A percentile compares a stretch with the other conserved stretches of the same genome.
phyloP scores from a whole-genome alignment of 345 rosid species.

The Citrus trifoliata region DNA sequence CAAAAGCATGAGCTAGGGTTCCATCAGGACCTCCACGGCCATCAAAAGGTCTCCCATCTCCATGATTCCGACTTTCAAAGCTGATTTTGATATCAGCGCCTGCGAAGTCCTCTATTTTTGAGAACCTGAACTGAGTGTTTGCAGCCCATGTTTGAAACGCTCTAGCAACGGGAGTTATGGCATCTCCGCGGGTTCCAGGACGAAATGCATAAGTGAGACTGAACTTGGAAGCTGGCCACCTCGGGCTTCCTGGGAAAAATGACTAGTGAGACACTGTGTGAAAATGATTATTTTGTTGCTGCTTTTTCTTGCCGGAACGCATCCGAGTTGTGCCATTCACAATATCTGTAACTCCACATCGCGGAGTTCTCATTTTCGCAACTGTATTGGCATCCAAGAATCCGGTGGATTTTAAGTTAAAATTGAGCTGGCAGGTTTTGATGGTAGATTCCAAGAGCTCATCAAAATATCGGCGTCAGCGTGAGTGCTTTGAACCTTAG shows the following conservation, averaged over 20 bases:
- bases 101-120: background rate
- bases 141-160: constrained; percentile 34
- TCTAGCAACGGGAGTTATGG: background rate
- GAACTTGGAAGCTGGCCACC: constrained; percentile 37
- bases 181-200: background rate
- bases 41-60: constrained; percentile 12
- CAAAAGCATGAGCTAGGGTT: too few species aligned
- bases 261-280: constrained; percentile 23
- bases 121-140: constrained; percentile 23
- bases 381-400: constrained; percentile 20
- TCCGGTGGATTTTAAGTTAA: constrained; percentile 20
- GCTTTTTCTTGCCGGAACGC: constrained; percentile 9
- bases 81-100: constrained; percentile 24
- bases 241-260: constrained; percentile 17
- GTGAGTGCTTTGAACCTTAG: too few species aligned
- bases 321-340: constrained; percentile 29
- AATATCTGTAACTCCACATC: constrained; percentile 38
- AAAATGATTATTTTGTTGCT: background rate
- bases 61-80: constrained; percentile 16
- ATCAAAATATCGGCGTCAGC: too few species aligned
- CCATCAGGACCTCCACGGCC: too few species aligned
- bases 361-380: constrained; percentile 20
- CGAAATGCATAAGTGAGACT: constrained; percentile 21
- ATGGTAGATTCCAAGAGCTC: constrained; percentile 9
- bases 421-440: constrained; percentile 31